These are phyloP conservation scores for Colletotrichum chrysophilum DNA, from an alignment of 2,329 filamentous ascomycete genomes.

Conservation along the genomic window DNA sequence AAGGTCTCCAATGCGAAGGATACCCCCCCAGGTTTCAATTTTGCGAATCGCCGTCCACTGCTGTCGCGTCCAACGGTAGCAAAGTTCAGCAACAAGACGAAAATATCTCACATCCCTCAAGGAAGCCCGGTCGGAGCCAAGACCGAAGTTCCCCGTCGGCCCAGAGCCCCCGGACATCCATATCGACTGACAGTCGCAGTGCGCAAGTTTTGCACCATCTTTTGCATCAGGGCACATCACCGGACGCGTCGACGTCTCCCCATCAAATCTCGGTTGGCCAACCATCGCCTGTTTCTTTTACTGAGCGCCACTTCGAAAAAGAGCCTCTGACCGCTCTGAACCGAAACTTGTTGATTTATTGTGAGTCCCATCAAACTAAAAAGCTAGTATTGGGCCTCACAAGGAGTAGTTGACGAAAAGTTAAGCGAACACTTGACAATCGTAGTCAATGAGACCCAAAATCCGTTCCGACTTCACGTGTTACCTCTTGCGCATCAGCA, in stretches of 20 bases:
- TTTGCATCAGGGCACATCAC: not conserved
- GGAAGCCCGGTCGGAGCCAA: not conserved
- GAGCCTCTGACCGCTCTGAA: not conserved
- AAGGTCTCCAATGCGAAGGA: slow-evolving; percentile 34
- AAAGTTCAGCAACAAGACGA: not conserved
- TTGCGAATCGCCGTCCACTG: slow-evolving; percentile 21
- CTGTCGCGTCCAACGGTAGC: slow-evolving; percentile 13
- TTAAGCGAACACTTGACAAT: slow-evolving; percentile 27
- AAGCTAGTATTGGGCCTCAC: not conserved
- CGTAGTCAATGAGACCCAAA: slow-evolving; percentile 20
- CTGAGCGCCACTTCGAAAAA: not conserved
- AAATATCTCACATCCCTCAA: not conserved
- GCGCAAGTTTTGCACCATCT: not conserved
- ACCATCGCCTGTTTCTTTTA: not conserved
- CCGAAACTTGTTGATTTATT: not conserved
- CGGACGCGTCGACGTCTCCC: not conserved
- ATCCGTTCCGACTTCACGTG: slow-evolving; percentile 27
- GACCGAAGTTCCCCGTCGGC: not conserved
- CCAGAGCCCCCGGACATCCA: not conserved
- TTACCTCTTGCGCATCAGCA: slow-evolving; percentile 29
- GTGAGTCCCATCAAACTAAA: not conserved
- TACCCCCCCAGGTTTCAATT: slow-evolving; percentile 34
- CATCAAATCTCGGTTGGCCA: not conserved
- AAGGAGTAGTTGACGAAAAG: slow-evolving; percentile 22
- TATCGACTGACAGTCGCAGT: not conserved